phyloP scores from a whole-genome alignment of 495 filamentous ascomycete genomes.

The Trypethelium eluteriae region DNA sequence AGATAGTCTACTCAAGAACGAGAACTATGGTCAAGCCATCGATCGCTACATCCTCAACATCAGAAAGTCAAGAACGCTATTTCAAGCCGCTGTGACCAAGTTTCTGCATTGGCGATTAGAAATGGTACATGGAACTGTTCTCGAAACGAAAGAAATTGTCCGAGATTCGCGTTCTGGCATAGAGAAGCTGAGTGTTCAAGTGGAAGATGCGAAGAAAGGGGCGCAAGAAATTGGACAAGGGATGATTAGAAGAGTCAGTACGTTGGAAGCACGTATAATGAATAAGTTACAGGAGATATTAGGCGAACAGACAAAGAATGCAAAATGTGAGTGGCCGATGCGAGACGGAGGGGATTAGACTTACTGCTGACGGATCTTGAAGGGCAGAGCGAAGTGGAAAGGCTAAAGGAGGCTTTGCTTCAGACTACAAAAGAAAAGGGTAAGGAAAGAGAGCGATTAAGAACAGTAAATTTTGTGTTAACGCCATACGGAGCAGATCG shows the following conservation, averaged over 20 bases:
- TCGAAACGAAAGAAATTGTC: not conserved
- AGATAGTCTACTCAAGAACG: not conserved
- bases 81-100: not conserved
- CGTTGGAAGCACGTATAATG: not conserved
- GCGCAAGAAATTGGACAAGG: not conserved
- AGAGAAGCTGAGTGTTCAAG: not conserved
- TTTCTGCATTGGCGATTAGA: not conserved
- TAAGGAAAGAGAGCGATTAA: not conserved
- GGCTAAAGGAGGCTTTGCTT: not conserved
- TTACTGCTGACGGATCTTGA: not conserved
- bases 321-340: not conserved
- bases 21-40: not conserved
- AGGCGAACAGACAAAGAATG: not conserved
- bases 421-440: not conserved
- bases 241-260: not conserved
- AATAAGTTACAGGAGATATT: not conserved
- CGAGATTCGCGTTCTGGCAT: not conserved
- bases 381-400: not conserved
- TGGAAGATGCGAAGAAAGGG: not conserved
- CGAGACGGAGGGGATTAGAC: not conserved
- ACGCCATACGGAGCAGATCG: not conserved
- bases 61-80: not conserved
- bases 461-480: not conserved
- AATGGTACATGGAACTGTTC: not conserved
- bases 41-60: not conserved